Evolutionary conservation across 2,329 filamentous ascomycete species (phyloP), one percentile per base, ranked within the genome.

Genomic region (Ceratocystis diversiconidia): DNA sequence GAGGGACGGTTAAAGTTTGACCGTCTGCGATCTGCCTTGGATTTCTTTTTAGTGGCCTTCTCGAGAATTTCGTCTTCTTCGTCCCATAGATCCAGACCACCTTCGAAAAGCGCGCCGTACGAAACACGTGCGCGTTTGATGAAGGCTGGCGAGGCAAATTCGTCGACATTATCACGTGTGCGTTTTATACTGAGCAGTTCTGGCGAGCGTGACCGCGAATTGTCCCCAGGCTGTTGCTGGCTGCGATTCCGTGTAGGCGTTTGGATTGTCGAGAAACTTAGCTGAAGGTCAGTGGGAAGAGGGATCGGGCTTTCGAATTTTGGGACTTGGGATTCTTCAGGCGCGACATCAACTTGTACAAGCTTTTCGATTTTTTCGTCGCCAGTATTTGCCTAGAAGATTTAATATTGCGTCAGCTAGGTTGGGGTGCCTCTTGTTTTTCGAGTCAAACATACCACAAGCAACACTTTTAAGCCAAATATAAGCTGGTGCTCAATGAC

Each of bases 61-160:
- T 52, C 60, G 25, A 65, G 41, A 19, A 64, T 61, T 10, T 36
- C 66, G 36, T 62, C 61, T 15, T 88, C 84, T 30, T 88, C 87
- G 67, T 89, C 85, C 15, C 92, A 86, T 2, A 85, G 82, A 70
- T 91, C 85, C 68, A 84, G 80, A 1, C 79, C 80, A 3, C 80
- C 80, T 69, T 88, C 83, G 62, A 87, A 83, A 0, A 87, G 75
- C 0, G 84, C 83, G 1, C 86, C 86, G 65, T 87, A 87, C 0
- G 88, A 91, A 3, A 87, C 76, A 65, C 87, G 80, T 15, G 83
- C 81, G 64, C 87, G 81, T 73, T 88, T 92, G 22, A 90, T 76
- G 70, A 95, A 95, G 0, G 89, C 89, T 0, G 91, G 91, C 2
- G 90, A 95, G 3, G 82, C 79, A 76, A 85, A 94, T 69, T 87